Conservation (phyloP, 2,329 filamentous ascomycete species). For the Neofusicoccum laricinum region DNA sequence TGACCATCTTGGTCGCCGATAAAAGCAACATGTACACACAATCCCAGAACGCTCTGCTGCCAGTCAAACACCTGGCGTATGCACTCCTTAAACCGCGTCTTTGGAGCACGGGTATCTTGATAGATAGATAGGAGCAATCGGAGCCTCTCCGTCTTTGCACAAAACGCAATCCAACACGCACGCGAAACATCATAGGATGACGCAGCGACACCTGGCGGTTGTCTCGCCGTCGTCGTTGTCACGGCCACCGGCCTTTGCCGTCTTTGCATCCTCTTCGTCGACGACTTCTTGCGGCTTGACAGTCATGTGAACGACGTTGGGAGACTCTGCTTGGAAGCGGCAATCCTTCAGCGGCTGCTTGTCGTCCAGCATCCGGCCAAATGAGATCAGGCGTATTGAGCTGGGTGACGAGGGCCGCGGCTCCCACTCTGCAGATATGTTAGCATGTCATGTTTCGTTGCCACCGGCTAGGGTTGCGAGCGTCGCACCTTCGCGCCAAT, state of each 20-base stretch:
- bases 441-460: constrained; percentile 5
- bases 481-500: constrained; percentile 72
- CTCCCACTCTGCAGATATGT: constrained; percentile 67
- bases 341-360: constrained; percentile 81
- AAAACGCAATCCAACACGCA: neutral
- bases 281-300: constrained; percentile 80
- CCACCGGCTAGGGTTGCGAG: neutral
- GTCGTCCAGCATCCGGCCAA: constrained; percentile 87
- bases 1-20: neutral
- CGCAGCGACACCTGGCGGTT: constrained; percentile 61
- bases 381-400: constrained; percentile 86
- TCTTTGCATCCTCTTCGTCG: constrained; percentile 74
- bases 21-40: constrained; percentile 4
- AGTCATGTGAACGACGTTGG: constrained; percentile 94
- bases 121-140: constrained; percentile 5
- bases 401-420: constrained; percentile 79
- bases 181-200: constrained; percentile 46
- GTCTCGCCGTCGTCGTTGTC: constrained; percentile 55
- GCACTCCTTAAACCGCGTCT: constrained; percentile 4
- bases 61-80: neutral
- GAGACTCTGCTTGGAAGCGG: constrained; percentile 68
- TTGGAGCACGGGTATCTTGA: constrained; percentile 4
- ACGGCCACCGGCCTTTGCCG: constrained; percentile 53
- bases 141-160: neutral
- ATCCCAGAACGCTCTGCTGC: neutral